These are phyloP conservation scores for Trichoderma atroviride DNA, from an alignment of 2,329 filamentous ascomycete genomes.

Conservation along the genomic window DNA sequence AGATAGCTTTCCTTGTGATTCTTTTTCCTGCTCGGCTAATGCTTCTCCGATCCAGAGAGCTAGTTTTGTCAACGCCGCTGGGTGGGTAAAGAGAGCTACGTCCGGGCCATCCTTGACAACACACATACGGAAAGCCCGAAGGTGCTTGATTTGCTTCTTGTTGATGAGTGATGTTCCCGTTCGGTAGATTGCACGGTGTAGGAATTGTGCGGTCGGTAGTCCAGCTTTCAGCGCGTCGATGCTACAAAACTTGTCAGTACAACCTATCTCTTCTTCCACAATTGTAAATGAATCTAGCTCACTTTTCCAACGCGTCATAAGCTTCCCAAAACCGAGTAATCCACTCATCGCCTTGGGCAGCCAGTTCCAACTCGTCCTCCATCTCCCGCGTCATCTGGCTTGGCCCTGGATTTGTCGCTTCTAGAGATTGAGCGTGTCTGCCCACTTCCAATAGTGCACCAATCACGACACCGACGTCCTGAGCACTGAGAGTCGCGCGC, in stretches of 20 bases:
- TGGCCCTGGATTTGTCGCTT: slow-evolving; percentile 34
- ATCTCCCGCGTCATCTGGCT: slow-evolving; percentile 46
- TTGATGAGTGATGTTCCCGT: slow-evolving; percentile 89
- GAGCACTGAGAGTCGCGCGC: slow-evolving; percentile 89
- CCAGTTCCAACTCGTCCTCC: slow-evolving; percentile 52
- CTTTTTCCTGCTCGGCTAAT: slow-evolving; percentile 83
- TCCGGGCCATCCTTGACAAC: slow-evolving; percentile 95
- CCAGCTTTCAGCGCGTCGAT: slow-evolving; percentile 76
- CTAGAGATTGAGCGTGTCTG: slow-evolving; percentile 50
- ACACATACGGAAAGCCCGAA: slow-evolving; percentile 91
- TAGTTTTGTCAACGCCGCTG: slow-evolving; percentile 88
- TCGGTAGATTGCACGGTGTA: slow-evolving; percentile 89
- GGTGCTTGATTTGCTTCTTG: slow-evolving; percentile 90
- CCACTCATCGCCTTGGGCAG: slow-evolving; percentile 64
- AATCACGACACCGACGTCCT: slow-evolving; percentile 91
- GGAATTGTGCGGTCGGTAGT: slow-evolving; percentile 80
- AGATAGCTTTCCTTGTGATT: slow-evolving; percentile 68
- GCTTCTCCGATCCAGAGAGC: slow-evolving; percentile 94
- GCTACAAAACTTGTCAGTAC: slow-evolving; percentile 45
- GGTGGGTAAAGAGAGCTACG: slow-evolving; percentile 87
- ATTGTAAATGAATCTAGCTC: slow-evolving; percentile 37
- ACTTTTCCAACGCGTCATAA: slow-evolving; percentile 72
- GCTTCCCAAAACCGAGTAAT: slow-evolving; percentile 70
- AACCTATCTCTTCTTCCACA: background rate
- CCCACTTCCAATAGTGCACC: slow-evolving; percentile 93